A percentile compares a stretch with the other conserved stretches of the same genome.
These are phyloP conservation scores for Aaosphaeria pasadenensis DNA, from an alignment of 2,329 filamentous ascomycete species.

Conservation along the genomic window DNA sequence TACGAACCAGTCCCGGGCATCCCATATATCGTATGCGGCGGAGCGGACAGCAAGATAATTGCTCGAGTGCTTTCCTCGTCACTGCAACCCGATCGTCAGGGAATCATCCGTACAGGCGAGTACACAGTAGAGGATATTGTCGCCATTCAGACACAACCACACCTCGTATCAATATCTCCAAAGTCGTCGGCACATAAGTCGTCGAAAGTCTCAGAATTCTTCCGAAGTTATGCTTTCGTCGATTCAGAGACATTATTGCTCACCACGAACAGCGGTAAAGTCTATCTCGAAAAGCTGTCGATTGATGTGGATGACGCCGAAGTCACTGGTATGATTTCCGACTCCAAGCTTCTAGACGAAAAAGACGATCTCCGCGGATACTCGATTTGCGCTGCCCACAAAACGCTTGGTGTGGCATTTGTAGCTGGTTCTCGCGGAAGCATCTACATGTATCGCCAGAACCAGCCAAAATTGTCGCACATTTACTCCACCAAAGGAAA, in stretches of 20 bases:
- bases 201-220: slow-evolving; percentile 34
- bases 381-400: slow-evolving; percentile 43
- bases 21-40: slow-evolving; percentile 51
- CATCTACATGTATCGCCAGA: slow-evolving; percentile 38
- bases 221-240: slow-evolving; percentile 65
- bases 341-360: slow-evolving; percentile 28
- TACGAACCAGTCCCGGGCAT: slow-evolving; percentile 2
- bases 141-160: background rate
- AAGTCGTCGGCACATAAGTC: slow-evolving; percentile 7
- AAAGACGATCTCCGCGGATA: slow-evolving; percentile 46
- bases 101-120: slow-evolving; percentile 4
- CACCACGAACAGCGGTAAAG: slow-evolving; percentile 57
- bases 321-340: slow-evolving; percentile 4
- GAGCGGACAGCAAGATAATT: slow-evolving; percentile 70
- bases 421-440: slow-evolving; percentile 46
- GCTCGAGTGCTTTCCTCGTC: slow-evolving; percentile 9
- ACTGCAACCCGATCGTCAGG: slow-evolving; percentile 3
- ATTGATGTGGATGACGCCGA: background rate
- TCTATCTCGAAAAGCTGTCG: slow-evolving; percentile 45
- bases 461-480: slow-evolving; percentile 11
- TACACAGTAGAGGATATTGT: slow-evolving; percentile 24
- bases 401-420: slow-evolving; percentile 39
- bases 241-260: slow-evolving; percentile 53
- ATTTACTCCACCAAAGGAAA: slow-evolving; percentile 35
- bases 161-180: background rate